Evolutionary conservation across 305 asterid genomes (phyloP).

Genomic region (Fraxinus velutina): DNA sequence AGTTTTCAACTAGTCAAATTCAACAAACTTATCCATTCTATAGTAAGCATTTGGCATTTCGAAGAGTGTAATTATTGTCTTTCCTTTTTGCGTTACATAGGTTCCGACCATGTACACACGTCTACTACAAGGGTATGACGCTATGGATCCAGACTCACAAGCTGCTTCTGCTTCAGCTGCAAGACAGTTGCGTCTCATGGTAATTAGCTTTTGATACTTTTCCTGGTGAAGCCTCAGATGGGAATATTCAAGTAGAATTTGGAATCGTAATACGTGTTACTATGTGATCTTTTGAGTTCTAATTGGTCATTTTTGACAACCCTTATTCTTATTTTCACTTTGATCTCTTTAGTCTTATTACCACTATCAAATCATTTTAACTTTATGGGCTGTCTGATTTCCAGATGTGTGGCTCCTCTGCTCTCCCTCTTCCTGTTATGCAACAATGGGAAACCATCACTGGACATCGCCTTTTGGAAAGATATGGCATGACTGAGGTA

Average conservation of each 20-base stretch:
- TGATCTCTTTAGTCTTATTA: constrained; percentile 1
- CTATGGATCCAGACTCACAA: constrained; percentile 73
- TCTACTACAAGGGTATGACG: constrained; percentile 84
- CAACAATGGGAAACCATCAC: constrained; percentile 94
- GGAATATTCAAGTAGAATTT: background rate
- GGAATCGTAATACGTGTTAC: background rate
- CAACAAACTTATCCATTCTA: constrained; percentile 5
- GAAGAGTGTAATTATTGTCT: background rate
- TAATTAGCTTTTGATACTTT: constrained; percentile 33
- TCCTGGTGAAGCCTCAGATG: constrained; percentile 9
- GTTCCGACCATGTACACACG: constrained; percentile 96
- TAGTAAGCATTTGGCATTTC: background rate
- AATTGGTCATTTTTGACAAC: background rate
- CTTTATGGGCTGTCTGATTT: constrained; percentile 14
- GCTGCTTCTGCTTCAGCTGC: constrained; percentile 73
- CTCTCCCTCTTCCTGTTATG: constrained; percentile 95
- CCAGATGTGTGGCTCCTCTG: constrained; percentile 98
- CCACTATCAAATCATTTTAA: constrained; percentile 9
- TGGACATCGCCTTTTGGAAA: constrained; percentile 76
- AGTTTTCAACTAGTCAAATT: background rate
- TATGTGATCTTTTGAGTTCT: background rate
- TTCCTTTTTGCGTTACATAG: constrained; percentile 31
- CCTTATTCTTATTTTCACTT: background rate
- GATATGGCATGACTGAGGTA: constrained; percentile 99
- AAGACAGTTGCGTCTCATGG: constrained; percentile 84